Percentiles rank a stretch among this genome's conserved stretches.
Evolutionary conservation across 768 basidiomycete genomes (phyloP).

Genomic region (Crucibulum laeve): DNA sequence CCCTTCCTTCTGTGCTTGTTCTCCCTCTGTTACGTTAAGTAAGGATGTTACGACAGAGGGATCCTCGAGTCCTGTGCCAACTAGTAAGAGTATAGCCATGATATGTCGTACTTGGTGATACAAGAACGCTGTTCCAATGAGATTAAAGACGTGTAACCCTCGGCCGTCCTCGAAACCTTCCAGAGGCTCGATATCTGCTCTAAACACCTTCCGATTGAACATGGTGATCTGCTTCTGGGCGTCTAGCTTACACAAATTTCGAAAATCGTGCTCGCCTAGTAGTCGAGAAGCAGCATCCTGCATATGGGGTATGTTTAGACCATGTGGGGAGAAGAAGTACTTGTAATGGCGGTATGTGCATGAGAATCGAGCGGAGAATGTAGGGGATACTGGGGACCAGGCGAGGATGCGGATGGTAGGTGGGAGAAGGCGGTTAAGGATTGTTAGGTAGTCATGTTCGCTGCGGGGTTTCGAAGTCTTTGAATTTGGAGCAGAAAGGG

Average conservation of each 20-base stretch:
- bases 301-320: slow-evolving; percentile 74
- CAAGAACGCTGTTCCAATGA: slow-evolving; percentile 84
- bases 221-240: slow-evolving; percentile 84
- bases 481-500: slow-evolving; percentile 7
- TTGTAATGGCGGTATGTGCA: slow-evolving; percentile 93
- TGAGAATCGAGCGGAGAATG: slow-evolving; percentile 86
- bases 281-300: slow-evolving; percentile 64
- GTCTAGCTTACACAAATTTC: slow-evolving; percentile 94
- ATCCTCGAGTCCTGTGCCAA: slow-evolving; percentile 70
- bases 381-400: slow-evolving; percentile 82
- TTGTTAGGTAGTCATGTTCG: slow-evolving; percentile 73
- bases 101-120: slow-evolving; percentile 97
- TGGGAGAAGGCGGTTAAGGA: slow-evolving; percentile 87
- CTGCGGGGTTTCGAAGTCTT: slow-evolving; percentile 16
- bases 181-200: slow-evolving; percentile 58
- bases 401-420: slow-evolving; percentile 86
- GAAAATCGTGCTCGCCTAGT: slow-evolving; percentile 90
- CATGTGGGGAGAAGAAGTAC: slow-evolving; percentile 81
- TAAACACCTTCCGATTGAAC: slow-evolving; percentile 65
- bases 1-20: slow-evolving; percentile 26
- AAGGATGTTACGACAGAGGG: slow-evolving; percentile 68
- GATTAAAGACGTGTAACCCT: slow-evolving; percentile 70
- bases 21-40: slow-evolving; percentile 61
- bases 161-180: slow-evolving; percentile 19
- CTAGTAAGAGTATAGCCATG: slow-evolving; percentile 14